Base-by-base conservation (phyloP, 2,329 filamentous ascomycete genomes). In the Hypoxylon sp. region DNA sequence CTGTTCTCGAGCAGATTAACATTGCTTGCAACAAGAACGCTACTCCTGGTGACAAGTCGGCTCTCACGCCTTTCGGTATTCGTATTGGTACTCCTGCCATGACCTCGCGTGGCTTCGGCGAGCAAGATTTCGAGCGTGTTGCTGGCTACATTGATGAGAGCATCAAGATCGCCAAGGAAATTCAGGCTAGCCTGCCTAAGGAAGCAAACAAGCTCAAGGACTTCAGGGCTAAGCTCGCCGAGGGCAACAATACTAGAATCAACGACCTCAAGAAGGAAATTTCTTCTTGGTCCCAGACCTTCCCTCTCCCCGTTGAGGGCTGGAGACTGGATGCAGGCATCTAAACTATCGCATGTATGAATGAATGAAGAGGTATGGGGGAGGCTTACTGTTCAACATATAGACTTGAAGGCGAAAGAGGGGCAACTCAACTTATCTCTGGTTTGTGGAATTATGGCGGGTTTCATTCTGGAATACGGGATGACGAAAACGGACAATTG, bases 11-110 rank as follows among this genome's bases (percentile, higher is more conserved):
- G 85, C 92, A 96, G 81, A 96, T 97, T 83, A 97, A 97, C 86
- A 97, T 99, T 80, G 94, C 96, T 68, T 97, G 94, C 88, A 99
- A 99, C 90, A 99, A 99, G 90, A 99, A 99, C 89, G 91, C 93
- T 66, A 96, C 97, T 64, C 96, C 96, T 41, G 96, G 96, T 70
- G 96, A 99, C 87, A 97, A 97, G 87, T 97, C 93, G 63, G 96
- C 96, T 51, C 88, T 99, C 73, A 97, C 93, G 70, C 96, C 96
- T 58, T 93, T 90, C 77, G 96, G 96, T 85, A 90, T 99, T 80
- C 93, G 96, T 74, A 97, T 99, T 75, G 96, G 96, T 77, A 96
- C 94, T 47, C 96, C 96, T 50, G 96, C 96, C 80, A 99, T 99
- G 96, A 97, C 94, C 63, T 94, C 89, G 75, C 91, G 96, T 82